Evolutionary conservation across 202 grass and related monocot genomes (phyloP).

Genomic region (Carex arenaria): DNA sequence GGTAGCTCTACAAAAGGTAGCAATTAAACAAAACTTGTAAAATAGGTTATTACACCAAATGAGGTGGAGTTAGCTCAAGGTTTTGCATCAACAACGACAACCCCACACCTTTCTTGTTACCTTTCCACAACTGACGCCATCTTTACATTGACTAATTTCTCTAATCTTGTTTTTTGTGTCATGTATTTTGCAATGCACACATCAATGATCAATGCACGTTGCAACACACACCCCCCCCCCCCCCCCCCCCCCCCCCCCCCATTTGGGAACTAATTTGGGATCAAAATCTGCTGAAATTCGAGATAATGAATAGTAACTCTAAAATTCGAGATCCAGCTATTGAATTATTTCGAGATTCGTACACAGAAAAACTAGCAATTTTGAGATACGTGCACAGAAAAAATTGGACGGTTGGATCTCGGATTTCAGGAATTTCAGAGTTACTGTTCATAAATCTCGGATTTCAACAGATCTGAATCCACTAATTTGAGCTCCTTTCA

Average conservation of each 20-base stretch:
- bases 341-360: no score
- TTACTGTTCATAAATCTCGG: no score
- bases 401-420: no score
- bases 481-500: not conserved
- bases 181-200: conserved; percentile 2
- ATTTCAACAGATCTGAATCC: no score
- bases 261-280: not conserved
- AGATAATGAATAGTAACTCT: no score
- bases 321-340: no score
- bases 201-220: not conserved
- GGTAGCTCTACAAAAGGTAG: not conserved
- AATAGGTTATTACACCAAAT: conserved; percentile 18
- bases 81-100: conserved; percentile 21
- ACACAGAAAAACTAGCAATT: no score
- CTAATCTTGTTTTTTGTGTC: not conserved
- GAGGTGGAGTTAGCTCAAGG: conserved; percentile 25
- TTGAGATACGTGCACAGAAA: no score
- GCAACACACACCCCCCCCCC: no score
- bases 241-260: no score
- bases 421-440: no score
- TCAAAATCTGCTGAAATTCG: no score
- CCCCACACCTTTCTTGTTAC: not conserved
- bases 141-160: conserved; percentile 7
- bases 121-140: not conserved
- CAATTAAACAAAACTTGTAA: conserved; percentile 19